Evolutionary conservation across 164 flowering plant species (phyloP).

Genomic region (Tinospora cordifolia): DNA sequence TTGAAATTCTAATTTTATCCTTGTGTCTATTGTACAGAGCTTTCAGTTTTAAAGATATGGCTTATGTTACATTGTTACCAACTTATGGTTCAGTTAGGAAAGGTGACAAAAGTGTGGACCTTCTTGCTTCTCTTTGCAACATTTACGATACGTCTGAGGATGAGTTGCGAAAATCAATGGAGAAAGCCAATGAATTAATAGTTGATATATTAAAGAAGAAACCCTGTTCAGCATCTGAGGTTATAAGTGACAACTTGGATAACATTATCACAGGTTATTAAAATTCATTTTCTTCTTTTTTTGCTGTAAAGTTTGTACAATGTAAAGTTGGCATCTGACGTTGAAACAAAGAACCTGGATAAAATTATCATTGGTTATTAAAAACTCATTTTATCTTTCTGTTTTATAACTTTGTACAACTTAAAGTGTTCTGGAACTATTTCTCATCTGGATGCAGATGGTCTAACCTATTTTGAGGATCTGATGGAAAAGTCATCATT

Average conservation of each 20-base stretch:
- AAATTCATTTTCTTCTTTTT: background rate
- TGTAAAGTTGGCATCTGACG: slow-evolving; percentile 47
- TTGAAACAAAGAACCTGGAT: slow-evolving; percentile 42
- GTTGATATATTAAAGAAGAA: slow-evolving; percentile 57
- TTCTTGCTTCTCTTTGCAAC: slow-evolving; percentile 78
- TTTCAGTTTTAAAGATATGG: slow-evolving; percentile 2
- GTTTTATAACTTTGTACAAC: too few relatives aligned
- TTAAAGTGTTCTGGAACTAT: background rate
- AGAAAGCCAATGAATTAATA: slow-evolving; percentile 60
- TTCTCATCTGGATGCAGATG: slow-evolving; percentile 49
- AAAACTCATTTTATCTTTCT: too few relatives aligned
- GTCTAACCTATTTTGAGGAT: slow-evolving; percentile 69
- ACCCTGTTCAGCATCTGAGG: slow-evolving; percentile 57
- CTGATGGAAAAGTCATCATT: slow-evolving; percentile 66
- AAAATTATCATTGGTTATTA: slow-evolving; percentile 52
- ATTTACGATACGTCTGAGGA: slow-evolving; percentile 81
- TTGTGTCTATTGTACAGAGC: background rate
- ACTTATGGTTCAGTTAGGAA: slow-evolving; percentile 48
- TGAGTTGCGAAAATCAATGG: slow-evolving; percentile 61
- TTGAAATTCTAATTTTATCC: background rate
- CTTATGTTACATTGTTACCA: slow-evolving; percentile 10
- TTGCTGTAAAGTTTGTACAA: background rate
- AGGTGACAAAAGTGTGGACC: slow-evolving; percentile 56
- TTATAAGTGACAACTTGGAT: slow-evolving; percentile 43
- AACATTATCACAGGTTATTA: slow-evolving; percentile 54